These are phyloP conservation scores for Discostella stelligeroides DNA, from an alignment of 108 stramenopile genomes.

Conservation along the genomic window DNA sequence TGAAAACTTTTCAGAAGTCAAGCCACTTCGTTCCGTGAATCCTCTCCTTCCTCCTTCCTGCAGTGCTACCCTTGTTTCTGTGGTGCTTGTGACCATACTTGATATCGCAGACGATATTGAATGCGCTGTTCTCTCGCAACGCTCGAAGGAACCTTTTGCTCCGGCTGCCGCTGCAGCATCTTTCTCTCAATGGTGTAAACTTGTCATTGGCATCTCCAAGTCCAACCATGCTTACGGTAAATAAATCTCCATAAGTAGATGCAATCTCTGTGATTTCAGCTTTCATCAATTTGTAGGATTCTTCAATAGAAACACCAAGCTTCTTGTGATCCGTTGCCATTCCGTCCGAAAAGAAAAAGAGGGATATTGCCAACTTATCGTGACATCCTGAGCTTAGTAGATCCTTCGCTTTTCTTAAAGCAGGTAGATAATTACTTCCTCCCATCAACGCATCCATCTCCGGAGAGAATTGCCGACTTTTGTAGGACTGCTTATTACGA, in stretches of 20 bases:
- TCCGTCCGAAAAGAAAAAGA: slow-evolving; percentile 43
- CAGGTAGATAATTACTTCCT: slow-evolving; percentile 43
- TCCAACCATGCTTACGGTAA: slow-evolving; percentile 39
- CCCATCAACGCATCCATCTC: slow-evolving; percentile 3
- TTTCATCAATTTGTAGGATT: slow-evolving; percentile 30
- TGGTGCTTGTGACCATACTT: slow-evolving; percentile 52
- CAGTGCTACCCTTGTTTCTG: slow-evolving; percentile 44
- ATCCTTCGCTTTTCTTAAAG: slow-evolving; percentile 20
- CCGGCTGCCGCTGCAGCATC: slow-evolving; percentile 28
- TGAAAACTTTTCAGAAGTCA: slow-evolving; percentile 30
- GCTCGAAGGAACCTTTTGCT: slow-evolving; percentile 46
- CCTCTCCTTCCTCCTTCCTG: slow-evolving; percentile 34
- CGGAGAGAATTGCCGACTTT: slow-evolving; percentile 11
- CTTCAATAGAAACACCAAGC: slow-evolving; percentile 12
- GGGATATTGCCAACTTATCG: slow-evolving; percentile 24
- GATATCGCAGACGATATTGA: slow-evolving; percentile 50
- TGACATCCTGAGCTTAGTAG: slow-evolving; percentile 19
- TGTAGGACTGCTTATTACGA: slow-evolving; percentile 23
- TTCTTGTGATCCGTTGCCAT: slow-evolving; percentile 28
- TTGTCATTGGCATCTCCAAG: slow-evolving; percentile 28
- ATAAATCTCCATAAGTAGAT: slow-evolving; percentile 13
- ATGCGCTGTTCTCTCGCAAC: slow-evolving; percentile 52
- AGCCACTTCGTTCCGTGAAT: slow-evolving; percentile 20
- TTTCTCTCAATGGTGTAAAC: slow-evolving; percentile 24
- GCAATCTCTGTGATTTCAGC: slow-evolving; percentile 17